Evolutionary conservation across 257 asterid genomes (phyloP).

Genomic region (Phtheirospermum japonicum): DNA sequence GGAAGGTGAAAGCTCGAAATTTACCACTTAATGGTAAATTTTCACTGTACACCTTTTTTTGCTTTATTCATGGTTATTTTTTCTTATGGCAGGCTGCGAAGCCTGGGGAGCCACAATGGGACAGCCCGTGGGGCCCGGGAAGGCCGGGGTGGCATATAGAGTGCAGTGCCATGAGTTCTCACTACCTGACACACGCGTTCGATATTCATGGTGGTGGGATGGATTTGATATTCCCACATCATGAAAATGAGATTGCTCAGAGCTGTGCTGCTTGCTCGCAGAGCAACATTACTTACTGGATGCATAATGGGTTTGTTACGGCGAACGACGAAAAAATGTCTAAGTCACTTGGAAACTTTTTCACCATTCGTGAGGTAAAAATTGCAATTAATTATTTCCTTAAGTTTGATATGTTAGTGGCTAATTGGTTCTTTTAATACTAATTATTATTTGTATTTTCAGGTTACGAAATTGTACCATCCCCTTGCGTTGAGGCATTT

Average conservation of each 20-base stretch:
- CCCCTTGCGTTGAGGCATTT: constrained; percentile 72
- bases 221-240: constrained; percentile 79
- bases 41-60: background rate
- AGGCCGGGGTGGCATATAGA: constrained; percentile 90
- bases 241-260: constrained; percentile 76
- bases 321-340: constrained; percentile 71
- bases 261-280: constrained; percentile 73
- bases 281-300: constrained; percentile 62
- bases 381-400: background rate
- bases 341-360: constrained; percentile 61
- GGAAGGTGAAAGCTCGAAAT: constrained; percentile 49
- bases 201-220: constrained; percentile 88
- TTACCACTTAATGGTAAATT: no score
- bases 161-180: constrained; percentile 84
- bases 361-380: constrained; percentile 72
- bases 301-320: constrained; percentile 71
- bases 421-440: background rate
- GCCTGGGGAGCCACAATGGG: constrained; percentile 79
- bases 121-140: constrained; percentile 85
- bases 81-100: constrained; percentile 56
- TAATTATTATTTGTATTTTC: constrained; percentile 3
- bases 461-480: constrained; percentile 69
- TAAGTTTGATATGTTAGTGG: background rate
- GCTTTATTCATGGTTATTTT: no score
- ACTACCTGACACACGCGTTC: constrained; percentile 60